Evolutionary conservation across 129 eudicot species (phyloP), one percentile per base, ranked within the genome.

Genomic region (Deinandra increscens): DNA sequence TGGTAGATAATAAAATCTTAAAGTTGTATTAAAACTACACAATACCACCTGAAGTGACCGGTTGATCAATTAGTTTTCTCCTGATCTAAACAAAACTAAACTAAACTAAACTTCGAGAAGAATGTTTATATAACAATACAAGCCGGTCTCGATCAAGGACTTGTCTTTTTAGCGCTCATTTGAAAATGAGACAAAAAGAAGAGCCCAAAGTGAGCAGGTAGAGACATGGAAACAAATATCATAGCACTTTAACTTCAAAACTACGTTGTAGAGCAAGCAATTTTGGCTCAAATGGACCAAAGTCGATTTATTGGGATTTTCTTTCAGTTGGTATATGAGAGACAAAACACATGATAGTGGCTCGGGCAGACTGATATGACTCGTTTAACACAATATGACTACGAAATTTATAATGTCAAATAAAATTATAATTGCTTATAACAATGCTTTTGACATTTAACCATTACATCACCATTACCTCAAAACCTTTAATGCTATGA

Each of bases 131-230:
- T n/a, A n/a, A n/a, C n/a, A n/a, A n/a, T n/a, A n/a, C n/a, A n/a
- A n/a, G n/a, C n/a, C n/a, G n/a, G n/a, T n/a, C n/a, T n/a, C n/a
- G n/a, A n/a, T n/a, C n/a, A n/a, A n/a, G n/a, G n/a, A n/a, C n/a
- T n/a, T n/a, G n/a, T n/a, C n/a, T n/a, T n/a, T n/a, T n/a, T n/a
- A n/a, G n/a, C n/a, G n/a, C n/a, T n/a, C n/a, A n/a, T n/a, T n/a
- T n/a, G n/a, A n/a, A n/a, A n/a, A 62, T 33, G 18, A 59, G 29
- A 43, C 85, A 59, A 44, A 53, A 67, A 46, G 51, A 71, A 19
- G 14, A 59, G 37, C 54, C 18, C 17, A n/a, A 55, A 60, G 63
- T 48, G 68, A 53, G 79, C 63, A 76, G 22, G 81, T 33, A 61
- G 9, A 66, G 18, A 12, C 6, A 23, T 46, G 50, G 7, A 60